These are phyloP conservation scores for Hymenoscyphus repandus DNA, from an alignment of 2,329 filamentous ascomycete species.

Conservation along the genomic window DNA sequence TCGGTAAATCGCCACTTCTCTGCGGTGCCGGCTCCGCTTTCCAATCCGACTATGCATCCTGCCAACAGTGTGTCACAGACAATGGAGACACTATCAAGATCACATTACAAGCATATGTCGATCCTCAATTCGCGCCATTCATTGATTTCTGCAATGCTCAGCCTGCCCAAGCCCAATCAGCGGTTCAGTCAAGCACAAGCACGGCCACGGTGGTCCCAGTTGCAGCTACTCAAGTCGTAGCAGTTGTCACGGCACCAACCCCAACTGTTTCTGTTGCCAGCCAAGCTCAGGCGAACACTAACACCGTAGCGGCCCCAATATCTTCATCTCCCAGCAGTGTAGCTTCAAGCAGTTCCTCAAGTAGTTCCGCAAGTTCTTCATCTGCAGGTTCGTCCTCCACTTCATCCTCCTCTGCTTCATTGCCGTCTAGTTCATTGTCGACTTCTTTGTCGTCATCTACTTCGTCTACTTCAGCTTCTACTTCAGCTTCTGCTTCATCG, in stretches of 20 bases:
- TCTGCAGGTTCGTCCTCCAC: background rate
- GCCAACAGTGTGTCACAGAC: slow-evolving; percentile 28
- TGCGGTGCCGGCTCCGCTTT: slow-evolving; percentile 43
- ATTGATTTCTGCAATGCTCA: slow-evolving; percentile 23
- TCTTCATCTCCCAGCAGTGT: background rate
- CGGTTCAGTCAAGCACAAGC: slow-evolving; percentile 8
- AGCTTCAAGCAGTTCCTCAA: background rate
- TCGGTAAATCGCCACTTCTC: slow-evolving; percentile 44
- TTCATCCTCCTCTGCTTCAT: background rate
- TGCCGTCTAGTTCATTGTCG: background rate
- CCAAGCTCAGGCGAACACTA: slow-evolving; percentile 6
- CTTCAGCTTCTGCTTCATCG: background rate
- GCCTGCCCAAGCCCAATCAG: slow-evolving; percentile 7
- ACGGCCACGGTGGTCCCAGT: slow-evolving; percentile 10
- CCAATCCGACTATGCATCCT: slow-evolving; percentile 32
- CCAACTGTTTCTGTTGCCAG: slow-evolving; percentile 8
- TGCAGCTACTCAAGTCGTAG: slow-evolving; percentile 7
- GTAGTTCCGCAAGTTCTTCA: background rate
- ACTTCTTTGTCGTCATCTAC: background rate
- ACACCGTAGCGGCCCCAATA: slow-evolving; percentile 4
- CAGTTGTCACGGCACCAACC: slow-evolving; percentile 5
- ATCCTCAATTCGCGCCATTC: slow-evolving; percentile 23
- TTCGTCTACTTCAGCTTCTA: no score
- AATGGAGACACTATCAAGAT: slow-evolving; percentile 12
- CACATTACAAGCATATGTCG: slow-evolving; percentile 15